Evolutionary conservation across 352 stramenopile genomes (phyloP), one percentile per base, ranked within the genome.

Genomic region (Phytophthora fragariaefolia): DNA sequence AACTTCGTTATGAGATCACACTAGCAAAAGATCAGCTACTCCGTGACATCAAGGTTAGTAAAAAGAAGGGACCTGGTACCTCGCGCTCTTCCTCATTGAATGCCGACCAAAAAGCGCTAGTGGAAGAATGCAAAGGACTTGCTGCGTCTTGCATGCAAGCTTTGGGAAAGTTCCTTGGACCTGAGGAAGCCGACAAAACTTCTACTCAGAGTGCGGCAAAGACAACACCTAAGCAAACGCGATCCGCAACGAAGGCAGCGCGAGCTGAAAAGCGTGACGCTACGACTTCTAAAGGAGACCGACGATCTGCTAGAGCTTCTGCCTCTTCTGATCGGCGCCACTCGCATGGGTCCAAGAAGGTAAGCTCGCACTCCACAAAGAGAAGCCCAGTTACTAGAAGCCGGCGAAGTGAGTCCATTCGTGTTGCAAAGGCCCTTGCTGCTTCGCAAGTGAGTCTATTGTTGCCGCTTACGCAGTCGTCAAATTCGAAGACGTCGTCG

Each of bases 61-160:
- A 18, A 36, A 67, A 42, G 20, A 54, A 55, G 27, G 26, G 22
- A 22, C 36, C 51, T 49, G 42, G 38, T 34, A 49, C 43, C 13
- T 47, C 36, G 34, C 20, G 38, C 30, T 64, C 51, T 4, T 12
- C 40, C n/a, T 26, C 63, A n/a, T 47, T 72, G 12, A 63, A 71
- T 24, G 28, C 52, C 4, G 69, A 82, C 49, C 73, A 85, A 22
- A 73, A 82, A 32, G 70, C 75, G 10, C 74, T 93, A 15, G 32
- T 93, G 2, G 69, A 85, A 38, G 85, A 88, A 50, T 93, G 85
- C 43, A 77, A 87, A 38, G 69, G 77, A n/a, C 70, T 93, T 9
- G 79, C 85, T 22, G 63, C 68, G 4, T 87, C 85, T 23, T 93
- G 85, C 30, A 72, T 89, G 4, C 69, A 82, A 6, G 85, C 80